A percentile compares a stretch with the other conserved stretches of the same genome.
phyloP scores from a whole-genome alignment of 2,329 filamentous ascomycete species.

The Cordyceps cateniannulata region DNA sequence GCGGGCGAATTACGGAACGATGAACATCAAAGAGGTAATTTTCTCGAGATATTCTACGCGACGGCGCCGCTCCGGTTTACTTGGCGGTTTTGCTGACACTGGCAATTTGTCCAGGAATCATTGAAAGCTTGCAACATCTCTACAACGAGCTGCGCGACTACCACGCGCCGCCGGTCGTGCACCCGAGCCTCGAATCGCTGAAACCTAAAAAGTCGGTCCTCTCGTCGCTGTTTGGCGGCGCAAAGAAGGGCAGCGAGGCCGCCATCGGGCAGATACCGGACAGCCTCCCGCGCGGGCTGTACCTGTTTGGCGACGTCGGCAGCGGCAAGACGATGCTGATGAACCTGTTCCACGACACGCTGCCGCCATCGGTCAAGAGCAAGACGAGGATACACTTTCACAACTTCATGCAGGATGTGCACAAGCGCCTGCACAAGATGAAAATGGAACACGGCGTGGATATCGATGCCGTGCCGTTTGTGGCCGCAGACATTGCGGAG shows the following conservation, averaged over 20 bases:
- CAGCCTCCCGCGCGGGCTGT: constrained; percentile 80
- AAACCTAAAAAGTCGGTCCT: constrained; percentile 48
- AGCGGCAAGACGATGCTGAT: constrained; percentile 99
- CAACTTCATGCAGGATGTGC: constrained; percentile 99
- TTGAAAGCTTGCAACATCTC: constrained; percentile 81
- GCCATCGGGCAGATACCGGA: constrained; percentile 52
- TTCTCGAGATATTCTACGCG: not conserved
- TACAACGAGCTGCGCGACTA: constrained; percentile 77
- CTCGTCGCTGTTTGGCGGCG: constrained; percentile 57
- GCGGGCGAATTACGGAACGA: constrained; percentile 74
- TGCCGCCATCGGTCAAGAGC: constrained; percentile 69
- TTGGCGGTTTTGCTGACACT: not conserved
- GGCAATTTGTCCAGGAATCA: constrained; percentile 58
- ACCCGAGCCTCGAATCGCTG: constrained; percentile 68
- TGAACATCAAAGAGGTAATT: constrained; percentile 76
- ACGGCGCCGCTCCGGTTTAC: not conserved
- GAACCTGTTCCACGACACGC: constrained; percentile 94
- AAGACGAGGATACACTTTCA: constrained; percentile 97
- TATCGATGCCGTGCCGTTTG: constrained; percentile 82
- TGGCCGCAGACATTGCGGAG: constrained; percentile 90
- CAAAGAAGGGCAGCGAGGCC: constrained; percentile 30
- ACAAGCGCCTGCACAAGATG: constrained; percentile 81
- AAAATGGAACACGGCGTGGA: constrained; percentile 87
- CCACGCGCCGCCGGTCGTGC: constrained; percentile 63
- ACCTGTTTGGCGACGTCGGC: constrained; percentile 94